Base-by-base conservation (phyloP, 352 stramenopile species). In the Globisporangium canariense region DNA sequence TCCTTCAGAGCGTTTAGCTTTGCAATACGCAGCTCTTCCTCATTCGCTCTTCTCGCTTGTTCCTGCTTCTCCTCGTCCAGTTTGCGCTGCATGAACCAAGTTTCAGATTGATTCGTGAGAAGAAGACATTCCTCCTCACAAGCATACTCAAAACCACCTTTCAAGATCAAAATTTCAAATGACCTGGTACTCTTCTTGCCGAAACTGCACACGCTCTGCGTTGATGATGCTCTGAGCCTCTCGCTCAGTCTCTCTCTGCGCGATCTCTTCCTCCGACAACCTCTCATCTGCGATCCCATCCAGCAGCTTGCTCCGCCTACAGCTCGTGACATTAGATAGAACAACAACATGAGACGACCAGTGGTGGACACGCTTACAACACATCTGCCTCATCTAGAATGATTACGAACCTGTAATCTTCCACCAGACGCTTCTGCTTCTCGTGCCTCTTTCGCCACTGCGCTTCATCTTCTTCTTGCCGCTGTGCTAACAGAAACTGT, bases 1-100 rank as follows among this genome's bases (percentile, higher is more conserved):
- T 88, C 75, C 30, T 90, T 90, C 22, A 91, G 64, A 1, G 77
- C 79, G 13, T 88, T 78, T 46, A 93, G 58, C 40, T 80, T 81
- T 22, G 68, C 74, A 10, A 77, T 3, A 0, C 76, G 66, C 51
- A 86, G 62, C 4, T 69, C 66, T 65, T 91, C 74, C 0, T 69
- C 41, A 20, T 68, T 41, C 0, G 45, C 57, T 60, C 67, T 69
- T 20, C 68, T 66, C 30, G 71, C 49, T 8, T 85, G 67, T 46
- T 79, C 67, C 0, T 64, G 53, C 25, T 75, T 67, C 13, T 88
- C 65, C 5, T 79, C 64, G 5, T 85, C 73, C 2, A 79, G 46
- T 75, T 91, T 93, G 16, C 71, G 71, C 81, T 93, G 20, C 25
- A 46, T n/a, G 20, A 50, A 62, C 13, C 38, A 40, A 1, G 40